Conservation (phyloP, 345 rosid genomes). For the Eucalyptus curtisii region DNA sequence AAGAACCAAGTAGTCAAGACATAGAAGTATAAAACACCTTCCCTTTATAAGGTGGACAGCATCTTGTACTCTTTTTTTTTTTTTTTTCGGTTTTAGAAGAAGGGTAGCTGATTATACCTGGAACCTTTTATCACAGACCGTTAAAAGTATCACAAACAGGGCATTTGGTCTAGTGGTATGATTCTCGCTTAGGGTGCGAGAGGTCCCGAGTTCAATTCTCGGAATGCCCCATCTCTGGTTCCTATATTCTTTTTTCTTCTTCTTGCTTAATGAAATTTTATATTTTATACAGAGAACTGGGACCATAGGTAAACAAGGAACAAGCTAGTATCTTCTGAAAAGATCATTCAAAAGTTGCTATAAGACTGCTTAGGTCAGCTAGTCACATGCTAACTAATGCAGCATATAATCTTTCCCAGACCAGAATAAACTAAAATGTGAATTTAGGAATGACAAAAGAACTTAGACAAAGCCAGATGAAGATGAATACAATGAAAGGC, state of each 20-base stretch:
- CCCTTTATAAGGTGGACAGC: neutral
- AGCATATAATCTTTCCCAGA: neutral
- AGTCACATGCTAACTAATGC: neutral
- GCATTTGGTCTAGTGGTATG: slow-evolving; percentile 92
- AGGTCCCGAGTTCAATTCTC: slow-evolving; percentile 33
- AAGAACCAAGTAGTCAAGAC: neutral
- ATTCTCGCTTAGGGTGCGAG: slow-evolving; percentile 92
- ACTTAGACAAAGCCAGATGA: neutral
- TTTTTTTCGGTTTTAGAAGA: neutral
- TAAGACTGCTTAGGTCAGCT: neutral
- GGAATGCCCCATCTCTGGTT: neutral
- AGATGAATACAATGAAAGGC: neutral
- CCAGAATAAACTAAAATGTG: neutral
- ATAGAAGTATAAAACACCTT: neutral
- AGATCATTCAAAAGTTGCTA: neutral
- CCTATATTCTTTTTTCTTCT: neutral
- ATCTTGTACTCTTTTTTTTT: neutral
- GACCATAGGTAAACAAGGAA: neutral
- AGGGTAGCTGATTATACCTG: neutral
- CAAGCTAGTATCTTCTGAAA: neutral
- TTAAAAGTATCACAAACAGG: neutral
- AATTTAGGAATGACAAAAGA: neutral
- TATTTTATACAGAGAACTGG: neutral
- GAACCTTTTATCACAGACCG: neutral
- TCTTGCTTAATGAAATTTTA: neutral